Evolutionary conservation across 1,284 basidiomycete genomes (phyloP).

Genomic region (Apiotrichum porosum): DNA sequence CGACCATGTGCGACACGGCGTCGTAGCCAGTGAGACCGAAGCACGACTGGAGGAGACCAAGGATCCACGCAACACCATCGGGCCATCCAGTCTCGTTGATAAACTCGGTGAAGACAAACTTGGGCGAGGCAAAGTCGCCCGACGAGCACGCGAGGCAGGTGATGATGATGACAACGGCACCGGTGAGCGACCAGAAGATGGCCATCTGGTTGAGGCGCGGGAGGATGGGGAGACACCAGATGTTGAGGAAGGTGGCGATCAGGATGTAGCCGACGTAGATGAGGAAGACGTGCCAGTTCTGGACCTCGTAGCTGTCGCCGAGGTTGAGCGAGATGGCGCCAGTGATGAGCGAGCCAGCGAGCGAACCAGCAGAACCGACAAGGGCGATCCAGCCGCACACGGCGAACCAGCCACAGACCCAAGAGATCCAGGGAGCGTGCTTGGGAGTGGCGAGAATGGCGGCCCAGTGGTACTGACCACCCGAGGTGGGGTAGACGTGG

Average conservation of each 20-base stretch:
- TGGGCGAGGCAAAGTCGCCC: slow-evolving; percentile 43
- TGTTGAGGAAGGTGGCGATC: slow-evolving; percentile 34
- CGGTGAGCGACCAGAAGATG: slow-evolving; percentile 35
- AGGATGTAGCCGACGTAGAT: slow-evolving; percentile 34
- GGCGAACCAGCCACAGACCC: slow-evolving; percentile 1
- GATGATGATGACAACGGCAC: slow-evolving; percentile 47
- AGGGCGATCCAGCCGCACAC: slow-evolving; percentile 47
- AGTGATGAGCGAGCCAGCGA: slow-evolving; percentile 40
- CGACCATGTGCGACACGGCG: slow-evolving; percentile 38
- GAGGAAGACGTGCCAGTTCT: slow-evolving; percentile 36
- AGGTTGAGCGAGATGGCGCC: slow-evolving; percentile 41
- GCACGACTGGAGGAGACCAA: slow-evolving; percentile 47
- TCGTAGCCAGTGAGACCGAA: slow-evolving; percentile 49
- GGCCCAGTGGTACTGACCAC: slow-evolving; percentile 49
- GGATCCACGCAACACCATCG: slow-evolving; percentile 49
- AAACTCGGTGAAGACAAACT: slow-evolving; percentile 49
- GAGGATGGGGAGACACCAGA: slow-evolving; percentile 36
- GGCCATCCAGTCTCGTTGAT: slow-evolving; percentile 52
- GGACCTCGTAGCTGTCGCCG: slow-evolving; percentile 27
- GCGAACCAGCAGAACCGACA: slow-evolving; percentile 34
- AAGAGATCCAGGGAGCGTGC: not conserved
- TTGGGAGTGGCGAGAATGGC: slow-evolving; percentile 34
- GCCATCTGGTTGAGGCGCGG: slow-evolving; percentile 42
- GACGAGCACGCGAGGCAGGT: slow-evolving; percentile 41
- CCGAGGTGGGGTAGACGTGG: slow-evolving; percentile 20